Percentiles rank a stretch among this genome's conserved stretches.
Evolutionary conservation across 2,329 filamentous ascomycete species (phyloP).

Genomic region (Arthrobotrys iridis): DNA sequence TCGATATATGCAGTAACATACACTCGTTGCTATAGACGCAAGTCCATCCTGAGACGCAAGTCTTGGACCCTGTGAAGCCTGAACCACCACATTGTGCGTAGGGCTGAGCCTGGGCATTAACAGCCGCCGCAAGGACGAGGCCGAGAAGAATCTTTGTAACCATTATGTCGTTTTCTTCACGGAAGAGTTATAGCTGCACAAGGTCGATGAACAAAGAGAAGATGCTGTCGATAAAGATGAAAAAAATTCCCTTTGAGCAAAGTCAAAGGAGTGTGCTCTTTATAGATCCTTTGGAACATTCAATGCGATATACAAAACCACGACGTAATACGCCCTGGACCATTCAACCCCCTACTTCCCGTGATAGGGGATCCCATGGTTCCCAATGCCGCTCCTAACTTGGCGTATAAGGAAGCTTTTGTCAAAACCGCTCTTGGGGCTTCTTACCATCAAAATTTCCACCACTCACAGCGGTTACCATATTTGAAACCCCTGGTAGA

Average conservation of each 20-base stretch:
- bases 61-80: constrained; percentile 28
- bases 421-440: neutral
- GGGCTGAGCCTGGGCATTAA: constrained; percentile 33
- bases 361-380: constrained; percentile 4
- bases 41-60: constrained; percentile 42
- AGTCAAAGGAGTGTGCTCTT: neutral
- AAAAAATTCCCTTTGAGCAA: neutral
- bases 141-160: constrained; percentile 45
- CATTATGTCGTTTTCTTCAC: constrained; percentile 10
- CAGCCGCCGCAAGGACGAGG: constrained; percentile 37
- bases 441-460: constrained; percentile 22
- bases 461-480: constrained; percentile 39
- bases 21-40: constrained; percentile 48
- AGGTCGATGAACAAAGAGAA: neutral
- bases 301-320: neutral
- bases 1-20: neutral
- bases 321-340: constrained; percentile 4
- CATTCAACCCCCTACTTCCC: neutral
- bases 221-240: constrained; percentile 4
- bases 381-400: neutral
- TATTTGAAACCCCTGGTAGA: constrained; percentile 20
- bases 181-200: neutral
- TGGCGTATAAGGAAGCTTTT: constrained; percentile 34
- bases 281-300: neutral
- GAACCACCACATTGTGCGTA: constrained; percentile 45